phyloP scores from a whole-genome alignment of 257 asterid genomes.

The Solanum etuberosum region DNA sequence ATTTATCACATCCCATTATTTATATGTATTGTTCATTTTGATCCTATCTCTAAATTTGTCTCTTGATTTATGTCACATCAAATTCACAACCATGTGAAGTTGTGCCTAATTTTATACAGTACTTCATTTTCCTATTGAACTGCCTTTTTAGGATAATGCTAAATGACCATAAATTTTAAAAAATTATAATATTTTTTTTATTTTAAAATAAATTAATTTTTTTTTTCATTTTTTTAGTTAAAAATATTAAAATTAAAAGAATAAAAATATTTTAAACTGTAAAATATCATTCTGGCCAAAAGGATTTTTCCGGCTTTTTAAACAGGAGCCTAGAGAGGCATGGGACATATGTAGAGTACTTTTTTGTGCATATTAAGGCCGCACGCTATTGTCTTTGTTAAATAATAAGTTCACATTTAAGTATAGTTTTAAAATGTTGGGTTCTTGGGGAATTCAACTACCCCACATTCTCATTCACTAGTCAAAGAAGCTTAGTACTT shows the following conservation, averaged over 20 bases:
- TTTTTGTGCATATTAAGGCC: not conserved
- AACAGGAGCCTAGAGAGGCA: not conserved
- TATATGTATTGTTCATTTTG: not conserved
- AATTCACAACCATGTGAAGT: not conserved
- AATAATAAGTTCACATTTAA: not conserved
- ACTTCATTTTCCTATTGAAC: not conserved
- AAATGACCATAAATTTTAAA: too few relatives aligned
- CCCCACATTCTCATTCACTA: slow-evolving; percentile 5
- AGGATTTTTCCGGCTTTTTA: too few relatives aligned
- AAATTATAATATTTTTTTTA: too few relatives aligned
- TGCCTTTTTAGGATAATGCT: too few relatives aligned
- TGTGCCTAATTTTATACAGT: not conserved
- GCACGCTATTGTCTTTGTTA: not conserved
- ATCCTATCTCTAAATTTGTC: not conserved
- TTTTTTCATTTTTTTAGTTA: too few relatives aligned
- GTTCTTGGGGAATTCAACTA: not conserved
- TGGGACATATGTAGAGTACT: not conserved
- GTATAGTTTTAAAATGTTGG: slow-evolving; percentile 11
- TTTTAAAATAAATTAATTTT: too few relatives aligned
- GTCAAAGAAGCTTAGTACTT: slow-evolving; percentile 11
- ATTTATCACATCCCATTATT: not conserved
- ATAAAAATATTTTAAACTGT: too few relatives aligned
- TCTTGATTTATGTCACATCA: not conserved
- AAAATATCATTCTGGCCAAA: too few relatives aligned
- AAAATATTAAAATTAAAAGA: too few relatives aligned